Conservation (phyloP, 2,329 filamentous ascomycete species). For the Trichoderma semiorbis region DNA sequence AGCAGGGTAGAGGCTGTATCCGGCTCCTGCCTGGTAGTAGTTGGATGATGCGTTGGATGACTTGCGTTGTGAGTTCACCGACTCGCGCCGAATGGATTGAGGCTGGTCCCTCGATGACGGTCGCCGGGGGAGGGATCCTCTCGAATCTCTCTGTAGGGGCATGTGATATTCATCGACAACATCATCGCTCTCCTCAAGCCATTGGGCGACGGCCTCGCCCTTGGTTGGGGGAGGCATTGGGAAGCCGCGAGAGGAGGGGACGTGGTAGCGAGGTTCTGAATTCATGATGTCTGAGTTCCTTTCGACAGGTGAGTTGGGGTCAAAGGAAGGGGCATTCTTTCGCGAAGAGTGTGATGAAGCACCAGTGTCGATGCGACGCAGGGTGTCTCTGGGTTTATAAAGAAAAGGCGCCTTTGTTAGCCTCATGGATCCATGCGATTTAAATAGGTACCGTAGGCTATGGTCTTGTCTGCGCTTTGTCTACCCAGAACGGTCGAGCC, state of each 20-base stretch:
- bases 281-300: constrained; percentile 11
- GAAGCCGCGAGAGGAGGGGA: constrained; percentile 6
- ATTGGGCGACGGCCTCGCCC: constrained; percentile 12
- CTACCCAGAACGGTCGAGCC: constrained; percentile 13
- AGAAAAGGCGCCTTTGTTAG: neutral
- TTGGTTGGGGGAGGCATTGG: constrained; percentile 10
- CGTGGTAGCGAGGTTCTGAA: constrained; percentile 8
- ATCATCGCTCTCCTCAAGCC: constrained; percentile 17
- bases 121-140: constrained; percentile 6
- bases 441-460: constrained; percentile 1
- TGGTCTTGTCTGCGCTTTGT: neutral
- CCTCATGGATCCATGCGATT: constrained; percentile 1
- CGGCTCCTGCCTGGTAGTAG: constrained; percentile 13
- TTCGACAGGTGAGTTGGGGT: constrained; percentile 3
- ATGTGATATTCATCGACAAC: constrained; percentile 3
- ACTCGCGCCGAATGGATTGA: constrained; percentile 1
- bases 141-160: constrained; percentile 11
- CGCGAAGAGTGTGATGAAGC: neutral
- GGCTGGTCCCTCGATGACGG: constrained; percentile 12
- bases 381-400: constrained; percentile 15
- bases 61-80: constrained; percentile 17
- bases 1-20: constrained; percentile 21
- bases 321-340: constrained; percentile 9
- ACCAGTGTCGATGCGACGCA: constrained; percentile 9
- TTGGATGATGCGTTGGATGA: constrained; percentile 18